Evolutionary conservation across 495 filamentous ascomycete species (phyloP).

Genomic region (Elaphomyces granulatus): DNA sequence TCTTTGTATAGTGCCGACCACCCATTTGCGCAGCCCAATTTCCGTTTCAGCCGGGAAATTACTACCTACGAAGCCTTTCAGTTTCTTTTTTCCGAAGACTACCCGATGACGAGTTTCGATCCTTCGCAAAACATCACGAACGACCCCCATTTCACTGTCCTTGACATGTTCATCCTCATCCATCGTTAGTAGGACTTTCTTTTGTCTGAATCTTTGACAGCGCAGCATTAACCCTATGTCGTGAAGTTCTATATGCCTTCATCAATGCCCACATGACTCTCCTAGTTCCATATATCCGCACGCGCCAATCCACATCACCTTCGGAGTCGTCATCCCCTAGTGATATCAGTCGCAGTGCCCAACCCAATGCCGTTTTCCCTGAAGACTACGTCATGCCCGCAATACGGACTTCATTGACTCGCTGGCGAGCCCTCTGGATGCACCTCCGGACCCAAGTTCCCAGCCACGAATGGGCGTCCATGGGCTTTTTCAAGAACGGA

Average conservation of each 20-base stretch:
- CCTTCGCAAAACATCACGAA: conserved; percentile 3
- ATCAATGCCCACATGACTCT: conserved; percentile 34
- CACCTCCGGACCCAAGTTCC: conserved; percentile 20
- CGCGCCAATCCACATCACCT: conserved; percentile 2
- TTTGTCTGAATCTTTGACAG: no score
- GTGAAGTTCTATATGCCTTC: conserved; percentile 29
- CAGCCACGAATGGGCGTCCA: conserved; percentile 25
- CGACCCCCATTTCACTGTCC: conserved; percentile 13
- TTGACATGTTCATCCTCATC: conserved; percentile 34
- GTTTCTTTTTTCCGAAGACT: conserved; percentile 18
- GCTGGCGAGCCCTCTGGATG: conserved; percentile 29
- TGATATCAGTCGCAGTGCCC: conserved; percentile 1
- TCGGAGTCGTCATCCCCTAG: conserved; percentile 1
- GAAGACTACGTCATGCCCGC: conserved; percentile 21
- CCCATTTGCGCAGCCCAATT: conserved; percentile 26
- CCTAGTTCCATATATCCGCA: conserved; percentile 18
- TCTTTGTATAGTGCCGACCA: conserved; percentile 25
- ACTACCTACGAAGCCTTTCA: conserved; percentile 24
- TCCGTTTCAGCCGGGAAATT: conserved; percentile 20
- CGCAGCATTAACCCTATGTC: no score
- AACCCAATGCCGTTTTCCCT: conserved; percentile 10
- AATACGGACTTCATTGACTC: conserved; percentile 22
- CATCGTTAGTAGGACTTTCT: conserved; percentile 29
- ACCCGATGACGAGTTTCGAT: not conserved
- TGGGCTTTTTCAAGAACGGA: conserved; percentile 33